Base-by-base conservation (phyloP, 169 alveolate species). In the Theileria annulata region DNA sequence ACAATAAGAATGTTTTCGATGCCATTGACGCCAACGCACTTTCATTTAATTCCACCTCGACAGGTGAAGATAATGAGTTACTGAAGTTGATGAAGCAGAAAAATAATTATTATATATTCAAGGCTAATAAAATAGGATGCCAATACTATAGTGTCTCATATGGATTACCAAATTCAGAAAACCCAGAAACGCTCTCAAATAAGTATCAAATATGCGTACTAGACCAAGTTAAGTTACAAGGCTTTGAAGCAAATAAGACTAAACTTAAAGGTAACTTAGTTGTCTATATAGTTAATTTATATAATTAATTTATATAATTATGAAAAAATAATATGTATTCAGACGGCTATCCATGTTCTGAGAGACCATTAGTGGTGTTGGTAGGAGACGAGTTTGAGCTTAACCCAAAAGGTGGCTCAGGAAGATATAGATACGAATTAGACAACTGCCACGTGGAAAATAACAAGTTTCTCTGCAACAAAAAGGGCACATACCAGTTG, bases 291-390 rank as follows among this genome's bases (percentile, higher is more conserved):
- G 10, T 56, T 10, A 10, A 4, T 56, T 56, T 19, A 10, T 56
- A 56, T 10, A 5, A 19, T 23, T 56, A 19, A 5, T 5, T 4
- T 17, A 27, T 28, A 6, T 62, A 62, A 21, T 19, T 15, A 23
- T 27, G 5, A 62, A 6, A 28, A 62, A 62, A 17, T 62, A 62
- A 62, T n/a, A 17, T 27, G 33, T 62, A 62, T 21, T 42, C 17
- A 62, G 71, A 62, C 19, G 71, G 31, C 2, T 27, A 62, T 21
- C 23, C 31, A 19, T n/a, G 37, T 15, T n/a, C 37, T 25, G 71
- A 62, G 37, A 62, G 42, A 21, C 71, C 71, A n/a, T 62, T 62
- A 47, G 71, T 62, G 71, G 71, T 62, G 4, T 62, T 37, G 31
- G 71, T 62, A 3, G 71, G 71, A 30, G 71, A 62, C 13, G 31